Evolutionary conservation across 805 yeast genomes (phyloP), one percentile per base, ranked within the genome.

Genomic region (Teunomyces stri): DNA sequence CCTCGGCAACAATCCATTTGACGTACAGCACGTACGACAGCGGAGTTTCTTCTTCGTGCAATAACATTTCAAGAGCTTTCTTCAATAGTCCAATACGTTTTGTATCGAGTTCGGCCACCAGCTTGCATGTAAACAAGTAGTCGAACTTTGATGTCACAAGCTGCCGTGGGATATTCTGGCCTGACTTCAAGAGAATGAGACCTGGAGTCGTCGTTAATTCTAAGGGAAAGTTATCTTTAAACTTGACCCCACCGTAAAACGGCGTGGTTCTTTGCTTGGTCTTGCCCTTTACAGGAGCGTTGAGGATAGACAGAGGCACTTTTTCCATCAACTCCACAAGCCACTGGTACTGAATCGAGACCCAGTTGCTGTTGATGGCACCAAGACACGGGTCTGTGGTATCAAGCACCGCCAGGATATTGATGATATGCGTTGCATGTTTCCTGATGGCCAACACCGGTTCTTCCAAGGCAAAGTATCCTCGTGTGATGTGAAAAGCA

Each of bases 301-400:
- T 35, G 7, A 31, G 15, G 18, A 43, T 43, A 4, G 52, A 75
- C 10, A 57, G 52, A 0, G 87, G 87, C 1, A 79, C 68, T n/a
- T 64, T 44, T 7, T 68, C 73, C 44, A 82, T 64, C 13, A 85
- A 60, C 47, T 84, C 79, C 0, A 86, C 89, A 10, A 87, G 65
- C 82, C 86, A 78, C 36, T 80, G 76, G 52, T 80, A 77, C 57
- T 87, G 95, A n/a, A 66, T 58, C 0, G 84, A 75, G 9, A 74
- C 56, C 95, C 95, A 87, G 35, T 72, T 53, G 22, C 50, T 27
- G 25, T 45, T 50, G 13, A 41, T 45, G 5, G 49, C 42, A 12
- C 11, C 13, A 7, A 37, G 25, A 10, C 16, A 12, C 13, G 15
- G 15, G 6, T 18, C 29, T 5, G 66, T 55, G 11, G 34, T 20